Evolutionary conservation across 1,284 basidiomycete genomes (phyloP).

Genomic region (Papiliotrema flavescens): DNA sequence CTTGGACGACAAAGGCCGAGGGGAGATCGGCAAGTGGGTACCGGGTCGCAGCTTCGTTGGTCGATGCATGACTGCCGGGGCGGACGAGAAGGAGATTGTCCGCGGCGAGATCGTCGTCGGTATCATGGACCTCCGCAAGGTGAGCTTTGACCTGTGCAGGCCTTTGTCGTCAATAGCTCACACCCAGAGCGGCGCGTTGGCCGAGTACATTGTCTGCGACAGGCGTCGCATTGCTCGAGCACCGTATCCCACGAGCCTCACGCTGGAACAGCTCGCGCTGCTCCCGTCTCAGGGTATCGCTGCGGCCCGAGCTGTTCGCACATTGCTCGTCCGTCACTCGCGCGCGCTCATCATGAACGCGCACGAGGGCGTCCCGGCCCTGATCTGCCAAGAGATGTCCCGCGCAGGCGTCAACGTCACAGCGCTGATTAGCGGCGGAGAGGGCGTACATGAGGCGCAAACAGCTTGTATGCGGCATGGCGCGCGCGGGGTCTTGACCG

Average conservation of each 20-base stretch:
- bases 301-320: conserved; percentile 71
- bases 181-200: conserved; percentile 67
- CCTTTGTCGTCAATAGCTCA: background rate
- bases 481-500: conserved; percentile 42
- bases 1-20: conserved; percentile 52
- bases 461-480: conserved; percentile 36
- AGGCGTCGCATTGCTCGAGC: conserved; percentile 69
- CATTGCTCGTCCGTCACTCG: conserved; percentile 44
- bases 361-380: conserved; percentile 69
- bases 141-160: conserved; percentile 50
- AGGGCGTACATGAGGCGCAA: conserved; percentile 28
- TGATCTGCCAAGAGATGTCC: conserved; percentile 68
- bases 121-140: conserved; percentile 70
- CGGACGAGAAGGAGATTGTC: conserved; percentile 67
- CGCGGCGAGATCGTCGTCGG: conserved; percentile 81
- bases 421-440: conserved; percentile 40
- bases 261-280: conserved; percentile 72
- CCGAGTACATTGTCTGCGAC: conserved; percentile 77
- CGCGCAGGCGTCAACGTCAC: conserved; percentile 41
- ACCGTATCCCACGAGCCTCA: conserved; percentile 52
- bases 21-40: conserved; percentile 50
- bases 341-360: conserved; percentile 68
- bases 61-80: conserved; percentile 70
- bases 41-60: conserved; percentile 82
- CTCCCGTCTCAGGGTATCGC: conserved; percentile 71